Conservation (phyloP, 2,329 filamentous ascomycete species). For the Botrytis fabae region DNA sequence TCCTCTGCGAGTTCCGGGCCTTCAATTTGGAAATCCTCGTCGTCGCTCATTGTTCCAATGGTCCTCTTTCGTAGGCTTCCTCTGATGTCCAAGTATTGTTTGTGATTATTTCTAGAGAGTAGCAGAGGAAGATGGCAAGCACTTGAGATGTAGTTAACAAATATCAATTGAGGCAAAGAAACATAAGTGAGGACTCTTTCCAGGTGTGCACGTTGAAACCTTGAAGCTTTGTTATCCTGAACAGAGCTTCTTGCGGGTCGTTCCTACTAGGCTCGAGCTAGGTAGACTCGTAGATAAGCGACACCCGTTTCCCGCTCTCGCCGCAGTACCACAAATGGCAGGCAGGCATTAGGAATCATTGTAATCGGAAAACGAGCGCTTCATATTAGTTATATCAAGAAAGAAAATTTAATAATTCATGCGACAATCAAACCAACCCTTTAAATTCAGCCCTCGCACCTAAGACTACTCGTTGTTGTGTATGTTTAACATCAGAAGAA, state of each 20-base stretch:
- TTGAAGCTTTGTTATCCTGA: not conserved
- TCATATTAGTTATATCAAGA: not conserved
- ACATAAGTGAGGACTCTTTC: not conserved
- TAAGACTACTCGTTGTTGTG: not conserved
- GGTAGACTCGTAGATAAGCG: conserved; percentile 7
- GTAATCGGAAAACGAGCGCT: not conserved
- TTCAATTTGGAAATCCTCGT: conserved; percentile 60
- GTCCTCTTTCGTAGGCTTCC: not conserved
- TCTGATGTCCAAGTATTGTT: not conserved
- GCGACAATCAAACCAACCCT: conserved; percentile 3
- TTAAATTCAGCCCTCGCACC: too few relatives aligned
- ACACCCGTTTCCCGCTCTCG: not conserved
- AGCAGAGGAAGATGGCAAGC: too few relatives aligned
- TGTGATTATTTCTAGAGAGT: not conserved
- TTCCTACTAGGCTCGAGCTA: not conserved
- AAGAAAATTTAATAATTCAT: conserved; percentile 1
- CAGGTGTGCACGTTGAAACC: not conserved
- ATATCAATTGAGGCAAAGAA: not conserved
- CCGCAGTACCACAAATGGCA: not conserved
- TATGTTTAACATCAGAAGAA: not conserved
- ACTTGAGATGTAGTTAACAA: not conserved
- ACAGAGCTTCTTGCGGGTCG: not conserved
- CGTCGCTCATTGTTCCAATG: conserved; percentile 53
- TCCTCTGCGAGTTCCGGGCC: conserved; percentile 56
- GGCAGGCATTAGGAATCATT: not conserved